Evolutionary conservation across 2,329 filamentous ascomycete genomes (phyloP).

Genomic region (Clonostachys byssicola): DNA sequence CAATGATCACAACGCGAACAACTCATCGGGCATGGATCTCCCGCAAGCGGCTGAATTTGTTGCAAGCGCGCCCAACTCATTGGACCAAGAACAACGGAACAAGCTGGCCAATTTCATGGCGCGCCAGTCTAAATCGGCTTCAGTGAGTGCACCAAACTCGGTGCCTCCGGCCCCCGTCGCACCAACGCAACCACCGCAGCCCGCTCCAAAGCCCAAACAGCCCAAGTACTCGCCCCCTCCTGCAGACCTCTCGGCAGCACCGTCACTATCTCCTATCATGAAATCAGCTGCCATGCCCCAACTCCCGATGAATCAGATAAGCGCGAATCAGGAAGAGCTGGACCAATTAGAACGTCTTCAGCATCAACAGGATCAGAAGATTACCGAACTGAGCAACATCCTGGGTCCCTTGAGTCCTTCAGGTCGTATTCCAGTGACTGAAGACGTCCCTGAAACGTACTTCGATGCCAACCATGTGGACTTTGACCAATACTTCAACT

Average conservation of each 20-base stretch:
- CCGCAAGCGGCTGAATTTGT: slow-evolving; percentile 46
- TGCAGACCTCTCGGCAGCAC: slow-evolving; percentile 15
- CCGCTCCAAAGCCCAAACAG: slow-evolving; percentile 9
- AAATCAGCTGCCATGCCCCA: slow-evolving; percentile 33
- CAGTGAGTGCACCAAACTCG: slow-evolving; percentile 13
- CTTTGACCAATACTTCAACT: slow-evolving; percentile 47
- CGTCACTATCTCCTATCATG: slow-evolving; percentile 46
- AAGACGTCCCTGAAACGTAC: slow-evolving; percentile 26
- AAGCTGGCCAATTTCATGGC: slow-evolving; percentile 58
- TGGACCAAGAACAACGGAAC: slow-evolving; percentile 53
- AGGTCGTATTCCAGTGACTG: slow-evolving; percentile 66
- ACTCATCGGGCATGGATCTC: slow-evolving; percentile 42
- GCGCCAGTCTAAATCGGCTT: slow-evolving; percentile 24
- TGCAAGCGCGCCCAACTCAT: slow-evolving; percentile 47
- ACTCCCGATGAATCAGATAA: slow-evolving; percentile 58
- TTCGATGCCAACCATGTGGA: slow-evolving; percentile 35
- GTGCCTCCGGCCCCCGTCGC: slow-evolving; percentile 3
- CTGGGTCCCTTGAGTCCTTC: slow-evolving; percentile 78
- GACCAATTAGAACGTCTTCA: slow-evolving; percentile 77
- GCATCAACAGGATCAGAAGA: slow-evolving; percentile 71
- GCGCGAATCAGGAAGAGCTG: slow-evolving; percentile 68
- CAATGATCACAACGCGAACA: slow-evolving; percentile 57
- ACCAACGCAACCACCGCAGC: slow-evolving; percentile 5
- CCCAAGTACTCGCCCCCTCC: slow-evolving; percentile 2
- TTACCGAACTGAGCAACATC: slow-evolving; percentile 69